Base-by-base conservation (phyloP, 1,139 yeast genomes). In the Taiozyma sp. region DNA sequence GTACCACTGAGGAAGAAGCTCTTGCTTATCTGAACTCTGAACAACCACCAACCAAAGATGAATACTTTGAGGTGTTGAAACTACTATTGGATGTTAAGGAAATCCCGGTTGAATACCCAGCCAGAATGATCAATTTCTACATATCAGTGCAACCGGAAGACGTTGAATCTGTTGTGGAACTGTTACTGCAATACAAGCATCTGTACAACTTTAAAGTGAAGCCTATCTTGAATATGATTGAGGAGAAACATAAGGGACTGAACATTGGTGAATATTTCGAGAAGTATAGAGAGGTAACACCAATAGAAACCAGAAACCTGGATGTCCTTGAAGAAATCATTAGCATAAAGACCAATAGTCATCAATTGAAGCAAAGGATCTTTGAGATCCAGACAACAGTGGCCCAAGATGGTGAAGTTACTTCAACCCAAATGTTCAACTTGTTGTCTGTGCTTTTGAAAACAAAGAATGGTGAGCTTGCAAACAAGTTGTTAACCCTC, bases 101-200 rank as follows among this genome's bases (percentile, higher is more conserved):
- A 19, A 24, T 38, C 14, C 41, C 41, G 2, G 23, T 38, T 19
- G 41, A 38, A 9, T 4, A 14, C 40, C 24, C 30, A 42, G 22
- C 30, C 19, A 6, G 38, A 47, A 4, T 61, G 43, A 49, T 58
- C 32, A 48, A 55, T 3, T 61, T 60, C 45, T 62, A 56, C 46
- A 23, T 60, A 4, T 13, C 34, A 1, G 57, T 54, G 39, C 52
- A 49, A 2, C 38, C 45, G 0, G 48, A 58, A 2, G 42, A 50
- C 1, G 1, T 43, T 3, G 53, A 53, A 12, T 59, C 60, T 19
- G 23, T 61, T 10, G 44, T 48, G 1, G 43, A 52, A 6, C 29
- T 57, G 14, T 47, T 61, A 1, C 16, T 58, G n/a, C 50, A 54
- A 8, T 57, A 52, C 45, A 56, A 49, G 39, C 46, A 52, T n/a